Conservation (phyloP, 768 basidiomycete genomes). For the Boletus subcaerulescens region DNA sequence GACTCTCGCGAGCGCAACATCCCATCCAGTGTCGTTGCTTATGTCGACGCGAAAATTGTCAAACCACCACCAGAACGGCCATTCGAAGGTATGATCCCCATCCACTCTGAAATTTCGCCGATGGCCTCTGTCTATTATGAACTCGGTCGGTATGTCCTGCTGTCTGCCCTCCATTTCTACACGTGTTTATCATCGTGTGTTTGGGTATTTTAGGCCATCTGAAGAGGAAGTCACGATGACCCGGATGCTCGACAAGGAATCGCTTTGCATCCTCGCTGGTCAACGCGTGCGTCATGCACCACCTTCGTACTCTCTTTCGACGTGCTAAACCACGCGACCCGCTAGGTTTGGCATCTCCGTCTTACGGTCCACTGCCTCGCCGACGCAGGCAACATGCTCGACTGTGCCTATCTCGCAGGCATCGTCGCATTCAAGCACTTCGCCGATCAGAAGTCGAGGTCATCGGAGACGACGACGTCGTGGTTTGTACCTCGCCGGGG, state of each 20-base stretch:
- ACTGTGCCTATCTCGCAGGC: slow-evolving; percentile 73
- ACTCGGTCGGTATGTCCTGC: slow-evolving; percentile 67
- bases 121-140: slow-evolving; percentile 95
- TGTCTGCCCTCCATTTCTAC: slow-evolving; percentile 9
- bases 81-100: too few species aligned
- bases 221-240: slow-evolving; percentile 91
- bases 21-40: slow-evolving; percentile 69
- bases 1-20: neutral
- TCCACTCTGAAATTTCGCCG: slow-evolving; percentile 94
- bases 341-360: slow-evolving; percentile 94
- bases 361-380: slow-evolving; percentile 87
- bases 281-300: slow-evolving; percentile 67
- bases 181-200: neutral
- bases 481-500: too few species aligned
- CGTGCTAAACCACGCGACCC: neutral
- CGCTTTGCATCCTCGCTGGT: slow-evolving; percentile 91
- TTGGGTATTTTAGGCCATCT: slow-evolving; percentile 54
- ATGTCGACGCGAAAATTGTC: slow-evolving; percentile 76
- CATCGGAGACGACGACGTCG: slow-evolving; percentile 53
- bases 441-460: slow-evolving; percentile 49
- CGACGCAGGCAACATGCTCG: slow-evolving; percentile 90
- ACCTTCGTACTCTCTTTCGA: neutral
- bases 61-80: too few species aligned
- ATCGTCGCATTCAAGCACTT: too few species aligned
- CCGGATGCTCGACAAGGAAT: slow-evolving; percentile 91